Conservation (phyloP, 495 filamentous ascomycete species). For the Penicillium turbatum region DNA sequence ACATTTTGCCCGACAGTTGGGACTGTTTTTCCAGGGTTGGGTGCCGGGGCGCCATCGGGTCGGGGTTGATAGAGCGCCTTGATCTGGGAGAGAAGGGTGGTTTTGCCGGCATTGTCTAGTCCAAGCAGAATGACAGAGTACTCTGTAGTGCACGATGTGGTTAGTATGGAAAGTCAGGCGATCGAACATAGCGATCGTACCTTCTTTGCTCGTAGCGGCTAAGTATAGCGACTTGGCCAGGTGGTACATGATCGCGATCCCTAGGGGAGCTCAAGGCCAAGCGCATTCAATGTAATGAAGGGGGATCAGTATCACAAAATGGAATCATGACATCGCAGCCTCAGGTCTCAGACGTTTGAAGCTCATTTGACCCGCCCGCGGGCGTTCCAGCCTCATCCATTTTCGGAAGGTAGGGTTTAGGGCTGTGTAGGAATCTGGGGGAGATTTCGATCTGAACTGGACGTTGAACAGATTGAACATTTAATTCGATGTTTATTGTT, state of each 20-base stretch:
- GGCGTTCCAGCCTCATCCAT: slow-evolving; percentile 23
- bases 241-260: slow-evolving; percentile 75
- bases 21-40: slow-evolving; percentile 67
- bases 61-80: slow-evolving; percentile 77
- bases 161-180: slow-evolving; percentile 1
- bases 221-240: slow-evolving; percentile 92
- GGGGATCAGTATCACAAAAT: slow-evolving; percentile 6
- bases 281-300: slow-evolving; percentile 10
- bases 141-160: slow-evolving; percentile 49
- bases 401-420: slow-evolving; percentile 34
- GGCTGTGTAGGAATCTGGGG: slow-evolving; percentile 6
- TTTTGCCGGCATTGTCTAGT: slow-evolving; percentile 97
- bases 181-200: slow-evolving; percentile 34
- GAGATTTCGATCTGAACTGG: background rate
- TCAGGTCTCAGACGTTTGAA: slow-evolving; percentile 1
- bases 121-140: slow-evolving; percentile 97
- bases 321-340: slow-evolving; percentile 24
- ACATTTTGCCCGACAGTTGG: slow-evolving; percentile 98
- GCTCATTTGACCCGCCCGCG: slow-evolving; percentile 11
- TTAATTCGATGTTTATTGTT: too few species aligned
- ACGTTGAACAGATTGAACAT: background rate
- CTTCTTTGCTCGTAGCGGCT: slow-evolving; percentile 93
- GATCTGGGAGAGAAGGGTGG: slow-evolving; percentile 93
- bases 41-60: slow-evolving; percentile 46
- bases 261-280: slow-evolving; percentile 13